phyloP scores from a whole-genome alignment of 805 yeast genomes.

The Lachancea thermotolerans region DNA sequence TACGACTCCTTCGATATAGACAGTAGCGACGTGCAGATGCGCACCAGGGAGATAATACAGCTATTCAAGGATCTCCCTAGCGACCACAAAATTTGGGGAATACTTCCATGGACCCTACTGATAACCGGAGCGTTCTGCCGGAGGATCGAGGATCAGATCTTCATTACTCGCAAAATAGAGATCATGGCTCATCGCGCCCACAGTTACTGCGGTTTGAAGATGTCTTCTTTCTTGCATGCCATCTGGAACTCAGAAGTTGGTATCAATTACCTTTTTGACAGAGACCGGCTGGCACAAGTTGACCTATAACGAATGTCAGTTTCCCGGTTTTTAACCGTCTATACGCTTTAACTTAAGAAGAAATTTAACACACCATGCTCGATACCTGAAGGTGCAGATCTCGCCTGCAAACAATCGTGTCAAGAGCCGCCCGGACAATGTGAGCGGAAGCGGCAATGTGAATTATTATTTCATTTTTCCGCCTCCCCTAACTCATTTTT shows the following conservation, averaged over 20 bases:
- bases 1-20: conserved; percentile 6
- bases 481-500: no score
- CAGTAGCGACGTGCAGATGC: conserved; percentile 5
- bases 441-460: no score
- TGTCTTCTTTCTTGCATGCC: conserved; percentile 13
- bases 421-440: no score
- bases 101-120: conserved; percentile 12
- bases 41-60: conserved; percentile 8
- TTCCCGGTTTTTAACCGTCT: neutral
- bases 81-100: conserved; percentile 13
- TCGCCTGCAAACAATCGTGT: no score
- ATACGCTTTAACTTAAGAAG: neutral
- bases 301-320: conserved; percentile 9
- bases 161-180: conserved; percentile 11
- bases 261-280: conserved; percentile 12
- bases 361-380: neutral
- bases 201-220: conserved; percentile 17
- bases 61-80: conserved; percentile 9
- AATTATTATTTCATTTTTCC: no score
- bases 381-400: neutral
- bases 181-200: conserved; percentile 18
- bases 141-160: conserved; percentile 8
- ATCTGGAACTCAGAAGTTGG: conserved; percentile 17
- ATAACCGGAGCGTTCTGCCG: conserved; percentile 9
- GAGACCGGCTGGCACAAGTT: conserved; percentile 13